A percentile compares a stretch with the other conserved stretches of the same genome.
phyloP scores from a whole-genome alignment of 768 basidiomycete species.

The Russula foetens region DNA sequence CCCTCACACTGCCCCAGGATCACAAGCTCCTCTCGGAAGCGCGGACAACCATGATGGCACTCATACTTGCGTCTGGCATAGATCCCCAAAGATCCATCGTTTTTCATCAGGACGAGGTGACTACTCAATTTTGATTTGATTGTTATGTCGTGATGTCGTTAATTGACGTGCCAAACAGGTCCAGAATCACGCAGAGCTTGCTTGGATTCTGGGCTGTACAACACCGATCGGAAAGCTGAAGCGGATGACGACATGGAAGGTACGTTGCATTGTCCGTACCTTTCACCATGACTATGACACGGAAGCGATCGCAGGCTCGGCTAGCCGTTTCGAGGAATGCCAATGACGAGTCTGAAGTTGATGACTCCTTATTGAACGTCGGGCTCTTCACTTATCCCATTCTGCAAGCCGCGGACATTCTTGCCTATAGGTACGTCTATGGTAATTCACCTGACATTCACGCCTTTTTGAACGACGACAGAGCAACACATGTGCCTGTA shows the following conservation, averaged over 20 bases:
- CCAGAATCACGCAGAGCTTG: slow-evolving; percentile 73
- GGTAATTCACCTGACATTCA: not conserved
- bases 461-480: slow-evolving; percentile 23
- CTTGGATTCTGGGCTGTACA: slow-evolving; percentile 84
- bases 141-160: not conserved
- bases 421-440: slow-evolving; percentile 62
- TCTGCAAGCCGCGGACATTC: slow-evolving; percentile 88
- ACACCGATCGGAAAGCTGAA: slow-evolving; percentile 76
- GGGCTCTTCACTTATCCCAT: slow-evolving; percentile 92
- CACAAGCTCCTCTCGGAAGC: slow-evolving; percentile 53
- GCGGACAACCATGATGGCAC: slow-evolving; percentile 70
- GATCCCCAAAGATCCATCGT: slow-evolving; percentile 66
- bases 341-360: slow-evolving; percentile 64
- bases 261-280: slow-evolving; percentile 27
- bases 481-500: slow-evolving; percentile 90
- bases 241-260: slow-evolving; percentile 98
- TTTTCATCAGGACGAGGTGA: slow-evolving; percentile 86
- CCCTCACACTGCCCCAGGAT: slow-evolving; percentile 86
- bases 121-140: too few relatives aligned
- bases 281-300: not conserved
- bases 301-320: slow-evolving; percentile 49
- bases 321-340: slow-evolving; percentile 69
- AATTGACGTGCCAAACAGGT: slow-evolving; percentile 41
- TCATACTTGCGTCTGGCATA: slow-evolving; percentile 77
- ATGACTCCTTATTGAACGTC: slow-evolving; percentile 73